Conservation (phyloP, 1,139 yeast genomes). For the Candida freyschussii region DNA sequence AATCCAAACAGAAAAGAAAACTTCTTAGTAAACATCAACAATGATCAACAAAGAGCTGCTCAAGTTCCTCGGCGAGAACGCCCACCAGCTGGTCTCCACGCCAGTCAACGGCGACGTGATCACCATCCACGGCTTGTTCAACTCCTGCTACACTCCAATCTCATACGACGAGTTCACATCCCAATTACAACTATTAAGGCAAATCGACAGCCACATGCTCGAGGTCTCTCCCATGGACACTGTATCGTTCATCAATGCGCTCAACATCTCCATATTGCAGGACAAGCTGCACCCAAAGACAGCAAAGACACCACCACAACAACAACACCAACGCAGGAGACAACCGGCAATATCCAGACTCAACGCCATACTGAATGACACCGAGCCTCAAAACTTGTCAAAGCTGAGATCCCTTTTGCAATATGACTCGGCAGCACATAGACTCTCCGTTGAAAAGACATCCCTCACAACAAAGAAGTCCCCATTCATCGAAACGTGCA, state of each 20-base stretch:
- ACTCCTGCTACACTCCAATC: slow-evolving; percentile 2
- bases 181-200: slow-evolving; percentile 6
- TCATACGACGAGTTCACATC: slow-evolving; percentile 6
- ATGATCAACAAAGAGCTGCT: slow-evolving; percentile 5
- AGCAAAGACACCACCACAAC: slow-evolving; percentile 1
- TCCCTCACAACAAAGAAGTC: slow-evolving; percentile 32
- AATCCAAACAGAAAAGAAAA: not conserved
- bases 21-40: too few species aligned
- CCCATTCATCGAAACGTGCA: slow-evolving; percentile 53
- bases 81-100: slow-evolving; percentile 7
- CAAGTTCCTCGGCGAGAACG: slow-evolving; percentile 11
- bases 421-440: slow-evolving; percentile 24
- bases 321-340: slow-evolving; percentile 2
- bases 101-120: slow-evolving; percentile 16
- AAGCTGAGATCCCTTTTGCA: slow-evolving; percentile 14
- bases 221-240: slow-evolving; percentile 4
- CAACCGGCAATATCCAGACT: slow-evolving; percentile 2
- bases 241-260: slow-evolving; percentile 25
- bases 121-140: slow-evolving; percentile 15
- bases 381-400: slow-evolving; percentile 5
- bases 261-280: slow-evolving; percentile 21
- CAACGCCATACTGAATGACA: slow-evolving; percentile 2
- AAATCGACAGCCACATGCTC: slow-evolving; percentile 12
- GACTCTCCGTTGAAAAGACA: slow-evolving; percentile 40
- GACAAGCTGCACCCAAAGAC: slow-evolving; percentile 4